Evolutionary conservation across 2,329 filamentous ascomycete species (phyloP).

Genomic region (Claviceps purpurea): DNA sequence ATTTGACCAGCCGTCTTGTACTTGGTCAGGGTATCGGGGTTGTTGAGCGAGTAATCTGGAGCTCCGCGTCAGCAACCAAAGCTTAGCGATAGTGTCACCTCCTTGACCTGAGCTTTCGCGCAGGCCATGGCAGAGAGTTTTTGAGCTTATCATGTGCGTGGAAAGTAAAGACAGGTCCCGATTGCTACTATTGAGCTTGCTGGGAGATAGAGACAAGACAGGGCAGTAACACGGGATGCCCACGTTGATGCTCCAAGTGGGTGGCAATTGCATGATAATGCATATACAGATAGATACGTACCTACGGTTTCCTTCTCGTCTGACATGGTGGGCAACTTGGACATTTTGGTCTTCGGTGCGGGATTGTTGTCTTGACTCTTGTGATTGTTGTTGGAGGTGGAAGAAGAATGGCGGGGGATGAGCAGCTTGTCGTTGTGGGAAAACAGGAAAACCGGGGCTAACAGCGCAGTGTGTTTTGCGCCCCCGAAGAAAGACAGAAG

Average conservation of each 20-base stretch:
- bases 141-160: conserved; percentile 5
- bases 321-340: conserved; percentile 25
- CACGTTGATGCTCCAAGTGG: not conserved
- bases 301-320: conserved; percentile 32
- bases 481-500: not conserved
- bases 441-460: not conserved
- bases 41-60: conserved; percentile 75
- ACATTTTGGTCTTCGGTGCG: not conserved
- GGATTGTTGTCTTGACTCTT: not conserved
- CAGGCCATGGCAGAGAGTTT: conserved; percentile 5
- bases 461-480: not conserved
- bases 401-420: conserved; percentile 2
- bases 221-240: not conserved
- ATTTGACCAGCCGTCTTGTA: conserved; percentile 96
- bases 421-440: conserved; percentile 5
- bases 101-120: not conserved
- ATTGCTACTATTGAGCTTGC: not conserved
- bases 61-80: not conserved
- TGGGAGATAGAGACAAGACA: not conserved
- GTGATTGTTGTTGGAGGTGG: not conserved
- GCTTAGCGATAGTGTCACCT: conserved; percentile 3
- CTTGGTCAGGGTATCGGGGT: conserved; percentile 93
- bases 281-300: conserved; percentile 16
- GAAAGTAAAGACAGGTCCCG: conserved; percentile 13
- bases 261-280: too few relatives aligned